Evolutionary conservation across 208 protist genomes (phyloP), one percentile per base, ranked within the genome.

Genomic region (Phytomonas serpens): DNA sequence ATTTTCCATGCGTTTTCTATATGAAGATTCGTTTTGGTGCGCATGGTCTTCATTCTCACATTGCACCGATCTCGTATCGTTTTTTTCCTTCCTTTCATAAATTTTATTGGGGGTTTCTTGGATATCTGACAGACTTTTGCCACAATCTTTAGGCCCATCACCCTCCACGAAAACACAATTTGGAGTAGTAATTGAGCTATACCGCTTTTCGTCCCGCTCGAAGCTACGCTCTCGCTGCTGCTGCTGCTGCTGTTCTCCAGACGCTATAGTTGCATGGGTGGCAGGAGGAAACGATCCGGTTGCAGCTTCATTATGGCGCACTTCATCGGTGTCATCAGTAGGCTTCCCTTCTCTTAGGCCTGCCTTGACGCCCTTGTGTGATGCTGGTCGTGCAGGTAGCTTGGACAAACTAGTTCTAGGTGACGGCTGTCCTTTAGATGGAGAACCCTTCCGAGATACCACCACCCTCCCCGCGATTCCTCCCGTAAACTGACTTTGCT

Each of bases 1-100:
- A n/a, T 83, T 82, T 3, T 67, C 71, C 31, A 94, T 57, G 37
- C 89, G 85, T 73, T 75, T 71, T 30, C 83, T 69, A 13, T 37
- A n/a, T 34, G 71, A 72, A 32, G 69, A 72, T 4, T 75, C 68
- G 16, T 77, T 62, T 63, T 71, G 73, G 47, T 78, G 66, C 3
- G 52, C 68, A 23, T 78, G 67, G 42, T 65, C 69, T 36, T 71
- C 75, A 19, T 67, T 69, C 27, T 78, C 75, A 37, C 69, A 72
- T 23, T 47, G 62, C 47, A 72, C 42, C 51, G 72, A 63, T 52
- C 31, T 38, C 52, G 65, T 61, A 61, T 79, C 68, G 67, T 79
- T 73, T 7, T 47, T 68, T 42, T 74, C 79, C 36, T 79, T 71
- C 42, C 23, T 11, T 57, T 19, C 47, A 27, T 57, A 27, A 19